A percentile compares a stretch with the other conserved stretches of the same genome.
These are phyloP conservation scores for Pisolithus orientalis DNA, from an alignment of 768 basidiomycete genomes.

Conservation along the genomic window DNA sequence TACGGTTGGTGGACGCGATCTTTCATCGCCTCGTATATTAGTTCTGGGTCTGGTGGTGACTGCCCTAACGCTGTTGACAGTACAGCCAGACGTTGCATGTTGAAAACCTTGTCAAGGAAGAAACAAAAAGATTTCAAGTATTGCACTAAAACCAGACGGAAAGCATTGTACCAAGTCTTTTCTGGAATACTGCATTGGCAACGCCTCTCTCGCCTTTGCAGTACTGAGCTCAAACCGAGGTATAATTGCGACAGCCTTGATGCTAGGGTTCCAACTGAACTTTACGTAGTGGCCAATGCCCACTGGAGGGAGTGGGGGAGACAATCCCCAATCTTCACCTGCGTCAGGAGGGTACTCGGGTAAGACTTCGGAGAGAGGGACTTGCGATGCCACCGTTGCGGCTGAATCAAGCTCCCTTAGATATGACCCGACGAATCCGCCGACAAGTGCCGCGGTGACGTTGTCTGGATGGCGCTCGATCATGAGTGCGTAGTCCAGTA, in stretches of 20 bases:
- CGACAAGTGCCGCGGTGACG: constrained; percentile 93
- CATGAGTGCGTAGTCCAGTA: constrained; percentile 97
- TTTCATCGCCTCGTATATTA: constrained; percentile 99
- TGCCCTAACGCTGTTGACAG: constrained; percentile 89
- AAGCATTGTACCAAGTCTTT: constrained; percentile 69
- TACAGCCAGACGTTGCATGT: constrained; percentile 92
- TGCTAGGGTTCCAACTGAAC: constrained; percentile 77
- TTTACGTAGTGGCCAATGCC: constrained; percentile 94
- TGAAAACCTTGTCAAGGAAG: constrained; percentile 69
- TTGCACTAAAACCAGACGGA: neutral
- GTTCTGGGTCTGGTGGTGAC: constrained; percentile 85
- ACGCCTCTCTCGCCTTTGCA: constrained; percentile 83
- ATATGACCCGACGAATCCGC: constrained; percentile 96
- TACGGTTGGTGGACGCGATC: constrained; percentile 98
- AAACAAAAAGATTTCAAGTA: neutral
- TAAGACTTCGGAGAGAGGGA: constrained; percentile 92
- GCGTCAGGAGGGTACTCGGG: constrained; percentile 95
- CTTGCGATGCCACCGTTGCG: constrained; percentile 78
- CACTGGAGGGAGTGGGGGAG: constrained; percentile 80
- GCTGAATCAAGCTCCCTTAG: constrained; percentile 80
- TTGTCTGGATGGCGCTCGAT: constrained; percentile 99
- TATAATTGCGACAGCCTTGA: constrained; percentile 91
- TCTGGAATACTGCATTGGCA: constrained; percentile 80
- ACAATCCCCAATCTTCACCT: constrained; percentile 82
- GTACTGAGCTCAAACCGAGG: constrained; percentile 96